Evolutionary conservation across 2,329 filamentous ascomycete genomes (phyloP), one percentile per base, ranked within the genome.

Genomic region (Zopfia rhizophila): DNA sequence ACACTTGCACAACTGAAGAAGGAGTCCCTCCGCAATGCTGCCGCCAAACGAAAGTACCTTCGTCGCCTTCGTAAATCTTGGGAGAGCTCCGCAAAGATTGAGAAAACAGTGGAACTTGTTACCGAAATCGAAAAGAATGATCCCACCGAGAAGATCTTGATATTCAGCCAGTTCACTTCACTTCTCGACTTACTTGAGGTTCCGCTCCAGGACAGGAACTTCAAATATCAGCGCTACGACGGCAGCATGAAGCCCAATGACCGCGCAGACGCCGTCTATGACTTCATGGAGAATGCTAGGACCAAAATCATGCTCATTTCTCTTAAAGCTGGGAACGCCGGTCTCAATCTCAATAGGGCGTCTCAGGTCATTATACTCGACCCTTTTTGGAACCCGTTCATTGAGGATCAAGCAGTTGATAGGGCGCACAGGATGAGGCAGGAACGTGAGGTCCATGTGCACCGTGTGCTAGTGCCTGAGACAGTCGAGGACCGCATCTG

Each of bases 371-470:
- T 97, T 69, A 89, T 96, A 54, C 85, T 96, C 65, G 91, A 96
- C 66, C 91, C 91, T 0, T 96, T 95, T 75, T 96, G 91, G 90
- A 97, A 96, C 54, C 92, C 91, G 0, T 96, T 88, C 65, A 88
- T 95, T 36, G 92, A 96, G 73, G 90, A 91, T 72, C 92, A 97
- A 72, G 92, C 92, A 3, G 87, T 96, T 38, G 92, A 96, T 68
- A 88, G 92, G 16, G 90, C 91, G 2, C 88, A 96, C 70, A 88
- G 92, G 7, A 92, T 96, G 57, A 91, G 91, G 1, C 92, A 97
- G 73, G 75, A 79, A 55, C 80, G 81, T 3, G 76, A 85, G 6
- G 92, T 96, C 4, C 81, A 85, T 43, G 87, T 97, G 1, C 91
- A 96, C 66, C 86, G 90, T 3, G 82, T 96, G 17, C 75, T 96